Conservation (phyloP, 116 monocot genomes). For the Trichopus zeylanicus region DNA sequence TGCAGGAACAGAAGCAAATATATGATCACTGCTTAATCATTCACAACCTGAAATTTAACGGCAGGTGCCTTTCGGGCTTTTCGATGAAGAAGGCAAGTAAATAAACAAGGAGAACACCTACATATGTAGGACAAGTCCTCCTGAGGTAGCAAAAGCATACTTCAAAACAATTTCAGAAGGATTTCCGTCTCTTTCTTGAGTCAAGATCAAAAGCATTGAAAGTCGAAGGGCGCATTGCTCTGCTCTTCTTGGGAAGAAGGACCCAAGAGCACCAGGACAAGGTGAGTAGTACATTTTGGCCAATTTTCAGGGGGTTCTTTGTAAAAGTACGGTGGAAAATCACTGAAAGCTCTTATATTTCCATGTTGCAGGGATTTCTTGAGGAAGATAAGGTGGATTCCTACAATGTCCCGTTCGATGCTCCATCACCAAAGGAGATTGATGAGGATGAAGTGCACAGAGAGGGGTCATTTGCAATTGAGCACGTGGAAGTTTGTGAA, state of each 20-base stretch:
- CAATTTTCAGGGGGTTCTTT: too few relatives aligned
- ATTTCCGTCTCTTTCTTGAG: conserved; percentile 41
- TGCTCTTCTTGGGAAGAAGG: conserved; percentile 46
- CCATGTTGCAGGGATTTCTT: conserved; percentile 24
- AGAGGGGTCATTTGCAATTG: conserved; percentile 50
- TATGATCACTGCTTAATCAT: neutral
- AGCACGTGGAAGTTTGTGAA: conserved; percentile 37
- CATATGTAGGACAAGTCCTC: conserved; percentile 36
- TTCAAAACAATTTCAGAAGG: conserved; percentile 38
- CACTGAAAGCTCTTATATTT: neutral
- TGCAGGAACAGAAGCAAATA: too few relatives aligned
- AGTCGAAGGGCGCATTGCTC: conserved; percentile 28
- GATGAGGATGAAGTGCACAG: conserved; percentile 33
- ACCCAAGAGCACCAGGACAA: conserved; percentile 20
- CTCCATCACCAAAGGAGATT: conserved; percentile 51
- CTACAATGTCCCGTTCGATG: conserved; percentile 68
- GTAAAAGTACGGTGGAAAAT: neutral
- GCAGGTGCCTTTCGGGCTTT: conserved; percentile 45
- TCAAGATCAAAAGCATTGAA: conserved; percentile 43
- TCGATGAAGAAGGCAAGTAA: conserved; percentile 23
- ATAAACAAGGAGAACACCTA: conserved; percentile 45
- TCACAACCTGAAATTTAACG: neutral
- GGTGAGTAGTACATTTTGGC: conserved; percentile 36
- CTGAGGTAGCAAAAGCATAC: conserved; percentile 24
- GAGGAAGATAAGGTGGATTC: conserved; percentile 51